phyloP scores from a whole-genome alignment of 306 rosid species.

The Comarum palustre region DNA sequence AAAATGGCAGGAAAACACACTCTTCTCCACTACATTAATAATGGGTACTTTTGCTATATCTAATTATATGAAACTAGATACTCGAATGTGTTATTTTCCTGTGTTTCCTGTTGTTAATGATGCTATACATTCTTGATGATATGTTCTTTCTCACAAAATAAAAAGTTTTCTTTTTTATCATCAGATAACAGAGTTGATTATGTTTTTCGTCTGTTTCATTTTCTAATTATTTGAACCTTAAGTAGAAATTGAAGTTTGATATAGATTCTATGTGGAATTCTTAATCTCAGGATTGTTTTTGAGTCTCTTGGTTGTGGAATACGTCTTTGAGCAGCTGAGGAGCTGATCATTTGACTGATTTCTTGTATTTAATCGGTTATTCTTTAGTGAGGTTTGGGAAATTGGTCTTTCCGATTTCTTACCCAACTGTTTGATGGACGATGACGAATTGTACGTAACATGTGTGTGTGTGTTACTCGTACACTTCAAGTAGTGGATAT shows the following conservation, averaged over 20 bases:
- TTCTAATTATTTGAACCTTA: neutral
- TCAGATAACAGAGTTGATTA: neutral
- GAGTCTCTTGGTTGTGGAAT: neutral
- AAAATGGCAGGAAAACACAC: too few species aligned
- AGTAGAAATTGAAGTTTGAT: neutral
- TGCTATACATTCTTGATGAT: neutral
- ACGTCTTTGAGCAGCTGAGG: neutral
- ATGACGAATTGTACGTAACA: neutral
- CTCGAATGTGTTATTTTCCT: neutral
- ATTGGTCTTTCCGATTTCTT: neutral
- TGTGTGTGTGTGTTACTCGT: neutral
- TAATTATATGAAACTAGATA: neutral
- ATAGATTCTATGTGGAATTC: neutral
- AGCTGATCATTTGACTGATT: neutral
- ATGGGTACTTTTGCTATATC: neutral
- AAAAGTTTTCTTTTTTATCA: neutral
- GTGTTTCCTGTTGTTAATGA: neutral
- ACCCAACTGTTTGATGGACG: neutral
- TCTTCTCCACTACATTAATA: too few species aligned
- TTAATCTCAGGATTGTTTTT: neutral
- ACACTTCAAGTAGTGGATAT: neutral
- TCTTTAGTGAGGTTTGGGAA: neutral
- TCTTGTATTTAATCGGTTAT: neutral
- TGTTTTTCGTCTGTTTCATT: neutral
- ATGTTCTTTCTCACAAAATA: neutral